Evolutionary conservation across 495 filamentous ascomycete species (phyloP).

Genomic region (Amorphotheca resinae): DNA sequence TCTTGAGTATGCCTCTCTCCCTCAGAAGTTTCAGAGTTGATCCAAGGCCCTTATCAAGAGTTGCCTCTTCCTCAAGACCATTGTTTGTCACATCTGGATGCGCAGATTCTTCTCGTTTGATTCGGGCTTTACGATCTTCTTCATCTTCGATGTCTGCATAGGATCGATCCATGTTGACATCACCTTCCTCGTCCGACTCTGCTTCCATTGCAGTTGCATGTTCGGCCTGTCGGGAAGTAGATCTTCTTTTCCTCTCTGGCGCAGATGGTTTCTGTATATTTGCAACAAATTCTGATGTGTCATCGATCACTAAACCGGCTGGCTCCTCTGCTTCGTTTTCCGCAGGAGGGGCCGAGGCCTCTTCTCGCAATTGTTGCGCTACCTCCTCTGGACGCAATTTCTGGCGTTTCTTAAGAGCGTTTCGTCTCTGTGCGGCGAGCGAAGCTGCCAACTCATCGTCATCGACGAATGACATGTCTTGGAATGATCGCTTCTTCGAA

Average conservation of each 20-base stretch:
- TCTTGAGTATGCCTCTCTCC: constrained; percentile 67
- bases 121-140: constrained; percentile 35
- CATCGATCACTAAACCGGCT: constrained; percentile 76
- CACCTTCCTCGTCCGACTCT: constrained; percentile 40
- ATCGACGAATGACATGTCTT: constrained; percentile 66
- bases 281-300: constrained; percentile 89
- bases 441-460: constrained; percentile 88
- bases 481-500: constrained; percentile 48
- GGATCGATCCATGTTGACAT: constrained; percentile 50
- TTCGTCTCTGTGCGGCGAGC: constrained; percentile 64
- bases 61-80: constrained; percentile 77
- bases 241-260: constrained; percentile 45
- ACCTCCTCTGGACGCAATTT: constrained; percentile 72
- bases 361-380: constrained; percentile 68
- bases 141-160: constrained; percentile 45
- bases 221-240: constrained; percentile 22
- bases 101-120: constrained; percentile 38
- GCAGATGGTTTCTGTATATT: constrained; percentile 58
- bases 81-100: constrained; percentile 47
- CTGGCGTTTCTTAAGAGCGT: constrained; percentile 84
- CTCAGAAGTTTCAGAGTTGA: constrained; percentile 69
- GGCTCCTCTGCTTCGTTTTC: constrained; percentile 42
- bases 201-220: constrained; percentile 36
- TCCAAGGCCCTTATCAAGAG: constrained; percentile 63
- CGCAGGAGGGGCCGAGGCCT: constrained; percentile 41